Evolutionary conservation across 1,284 basidiomycete genomes (phyloP), one percentile per base, ranked within the genome.

Genomic region (Apiotrichum porosum): DNA sequence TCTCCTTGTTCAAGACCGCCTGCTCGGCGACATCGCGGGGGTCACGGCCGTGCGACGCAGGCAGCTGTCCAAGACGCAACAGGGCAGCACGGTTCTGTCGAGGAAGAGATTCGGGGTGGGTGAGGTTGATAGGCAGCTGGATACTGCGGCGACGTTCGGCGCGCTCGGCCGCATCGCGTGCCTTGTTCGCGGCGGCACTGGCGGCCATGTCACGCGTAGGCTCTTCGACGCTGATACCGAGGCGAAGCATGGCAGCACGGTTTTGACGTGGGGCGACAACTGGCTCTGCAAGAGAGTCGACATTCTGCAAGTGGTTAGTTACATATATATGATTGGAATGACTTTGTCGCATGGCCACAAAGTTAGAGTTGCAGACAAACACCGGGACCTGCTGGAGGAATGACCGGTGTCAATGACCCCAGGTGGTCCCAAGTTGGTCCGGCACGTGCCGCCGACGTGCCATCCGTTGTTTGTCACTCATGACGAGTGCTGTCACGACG

Each of bases 261-360:
- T 57, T 67, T 9, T 42, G 55, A 10, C 62, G 41, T 9, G 66
- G 66, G 12, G 52, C 44, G 17, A 65, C 28, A 3, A 49, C 36
- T 2, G 66, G 66, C n/a, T 51, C 41, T 2, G 65, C 59, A 4
- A 68, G 54, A 1, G 64, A 62, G 3, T 59, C 49, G 24, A 68
- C 57, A 19, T 52, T 59, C 66, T 68, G 36, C 18, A 18, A 4
- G 17, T 28, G 13, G 37, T 44, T 4, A 28, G 26, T n/a, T n/a
- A n/a, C n/a, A n/a, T n/a, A n/a, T n/a, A n/a, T n/a, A n/a, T n/a
- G n/a, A n/a, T n/a, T n/a, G n/a, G n/a, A n/a, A n/a, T n/a, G n/a
- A n/a, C n/a, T n/a, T n/a, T n/a, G n/a, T n/a, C n/a, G n/a, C n/a
- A n/a, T n/a, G n/a, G n/a, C n/a, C n/a, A n/a, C n/a, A n/a, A n/a